Evolutionary conservation across 2,329 filamentous ascomycete species (phyloP), one percentile per base, ranked within the genome.

Genomic region (Ceratocystis diversiconidia): DNA sequence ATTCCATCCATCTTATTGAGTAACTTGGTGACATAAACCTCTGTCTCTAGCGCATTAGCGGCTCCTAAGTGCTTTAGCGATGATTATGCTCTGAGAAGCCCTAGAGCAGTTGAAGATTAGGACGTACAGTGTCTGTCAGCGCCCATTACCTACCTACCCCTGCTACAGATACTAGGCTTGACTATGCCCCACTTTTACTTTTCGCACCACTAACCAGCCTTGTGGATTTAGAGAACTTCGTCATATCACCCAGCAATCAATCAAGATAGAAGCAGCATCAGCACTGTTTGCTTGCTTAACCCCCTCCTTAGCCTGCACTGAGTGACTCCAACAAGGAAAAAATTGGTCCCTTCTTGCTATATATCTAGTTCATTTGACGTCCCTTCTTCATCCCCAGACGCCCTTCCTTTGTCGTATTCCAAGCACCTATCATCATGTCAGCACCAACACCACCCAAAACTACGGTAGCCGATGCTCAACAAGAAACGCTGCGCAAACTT

Each of bases 401-500:
- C 15, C 15, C 17, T 59, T 36, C 55, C 19, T 36, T 1, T 17
- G 17, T 22, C 55, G 2, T 59, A 22, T 25, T n/a, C 4, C 41
- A 25, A 19, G 36, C 30, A n/a, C 32, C 25, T 25, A 25, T 41
- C 25, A 25, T 25, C 10, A 65, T 65, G 64, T 32, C 36, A 36
- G 19, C 57, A 32, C 30, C 57, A 36, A 32, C 57, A 32, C 30
- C 57, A 10, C 55, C 52, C 15, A 36, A 28, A 10, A 8, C 19
- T 10, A 43, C 25, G 30, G 10, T 15, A 28, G 17, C 57, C 57
- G 57, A 61, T 22, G 43, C 55, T 25, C 41, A 60, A 15, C 48
- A 25, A 19, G 10, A n/a, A 30, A 65, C 44, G 32, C 55, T 65
- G 52, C 64, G 57, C 43, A 57, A 59, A 25, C 57, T 65, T 44